These are phyloP conservation scores for Komagataella pastoris DNA, from an alignment of 805 yeast genomes.

Conservation along the genomic window DNA sequence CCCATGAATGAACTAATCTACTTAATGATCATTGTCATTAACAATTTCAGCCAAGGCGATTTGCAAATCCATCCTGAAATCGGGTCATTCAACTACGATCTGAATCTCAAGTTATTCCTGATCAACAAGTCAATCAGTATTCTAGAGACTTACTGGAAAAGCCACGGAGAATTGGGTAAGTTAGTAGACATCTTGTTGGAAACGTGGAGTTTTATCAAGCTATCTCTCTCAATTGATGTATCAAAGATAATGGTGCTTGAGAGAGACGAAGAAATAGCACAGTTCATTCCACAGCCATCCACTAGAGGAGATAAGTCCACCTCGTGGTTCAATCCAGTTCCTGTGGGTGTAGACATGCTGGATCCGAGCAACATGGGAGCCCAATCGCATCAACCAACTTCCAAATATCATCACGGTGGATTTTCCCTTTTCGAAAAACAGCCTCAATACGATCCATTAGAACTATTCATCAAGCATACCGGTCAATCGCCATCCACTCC, in stretches of 20 bases:
- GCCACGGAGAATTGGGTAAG: slow-evolving; percentile 11
- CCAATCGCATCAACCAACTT: neutral
- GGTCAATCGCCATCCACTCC: neutral
- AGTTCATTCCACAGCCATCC: neutral
- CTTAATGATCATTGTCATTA: slow-evolving; percentile 35
- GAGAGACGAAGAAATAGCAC: neutral
- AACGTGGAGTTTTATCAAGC: slow-evolving; percentile 12
- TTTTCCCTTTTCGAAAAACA: neutral
- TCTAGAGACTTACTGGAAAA: slow-evolving; percentile 11
- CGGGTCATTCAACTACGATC: slow-evolving; percentile 11
- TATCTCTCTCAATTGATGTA: slow-evolving; percentile 7
- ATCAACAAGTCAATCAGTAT: slow-evolving; percentile 10
- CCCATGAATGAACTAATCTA: slow-evolving; percentile 47
- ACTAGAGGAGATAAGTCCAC: neutral
- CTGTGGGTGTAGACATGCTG: neutral
- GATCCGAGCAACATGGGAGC: neutral
- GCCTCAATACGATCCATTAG: neutral
- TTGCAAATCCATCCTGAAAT: slow-evolving; percentile 2
- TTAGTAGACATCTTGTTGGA: slow-evolving; percentile 9
- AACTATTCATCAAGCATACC: neutral
- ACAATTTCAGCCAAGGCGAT: slow-evolving; percentile 30
- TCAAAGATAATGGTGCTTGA: neutral
- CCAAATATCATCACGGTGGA: neutral
- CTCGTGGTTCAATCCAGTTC: neutral
- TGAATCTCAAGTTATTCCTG: slow-evolving; percentile 16